phyloP scores from a whole-genome alignment of 257 asterid genomes.

The Fraxinus excelsior region DNA sequence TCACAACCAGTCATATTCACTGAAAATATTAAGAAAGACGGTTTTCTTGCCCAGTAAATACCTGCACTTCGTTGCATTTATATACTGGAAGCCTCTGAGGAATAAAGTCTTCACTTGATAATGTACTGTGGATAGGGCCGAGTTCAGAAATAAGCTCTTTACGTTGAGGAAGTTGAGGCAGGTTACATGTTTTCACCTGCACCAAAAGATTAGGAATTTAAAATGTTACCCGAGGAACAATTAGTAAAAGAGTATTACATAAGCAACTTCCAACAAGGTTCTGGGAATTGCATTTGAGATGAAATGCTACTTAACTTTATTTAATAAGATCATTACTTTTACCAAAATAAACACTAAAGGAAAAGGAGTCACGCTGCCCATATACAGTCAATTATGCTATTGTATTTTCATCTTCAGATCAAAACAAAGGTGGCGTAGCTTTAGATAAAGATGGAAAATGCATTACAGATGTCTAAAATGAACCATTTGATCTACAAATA shows the following conservation, averaged over 20 bases:
- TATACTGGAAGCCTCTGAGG: constrained; percentile 71
- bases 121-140: constrained; percentile 59
- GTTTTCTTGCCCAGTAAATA: constrained; percentile 19
- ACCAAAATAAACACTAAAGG: neutral
- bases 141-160: constrained; percentile 70
- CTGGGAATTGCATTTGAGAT: neutral
- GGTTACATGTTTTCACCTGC: constrained; percentile 66
- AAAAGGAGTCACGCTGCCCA: neutral
- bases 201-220: constrained; percentile 16
- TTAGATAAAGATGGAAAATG: neutral
- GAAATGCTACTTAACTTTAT: constrained; percentile 1
- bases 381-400: neutral
- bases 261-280: constrained; percentile 3
- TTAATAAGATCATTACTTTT: neutral
- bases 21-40: neutral
- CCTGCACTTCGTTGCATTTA: constrained; percentile 85
- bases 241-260: neutral
- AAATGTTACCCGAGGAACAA: neutral
- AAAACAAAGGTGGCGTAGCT: neutral
- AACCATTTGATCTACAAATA: neutral
- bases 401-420: neutral
- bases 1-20: constrained; percentile 2
- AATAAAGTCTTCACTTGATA: constrained; percentile 48
- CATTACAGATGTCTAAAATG: neutral
- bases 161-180: constrained; percentile 73